Conservation (phyloP, 2,329 filamentous ascomycete genomes). For the Colletotrichum sp. region DNA sequence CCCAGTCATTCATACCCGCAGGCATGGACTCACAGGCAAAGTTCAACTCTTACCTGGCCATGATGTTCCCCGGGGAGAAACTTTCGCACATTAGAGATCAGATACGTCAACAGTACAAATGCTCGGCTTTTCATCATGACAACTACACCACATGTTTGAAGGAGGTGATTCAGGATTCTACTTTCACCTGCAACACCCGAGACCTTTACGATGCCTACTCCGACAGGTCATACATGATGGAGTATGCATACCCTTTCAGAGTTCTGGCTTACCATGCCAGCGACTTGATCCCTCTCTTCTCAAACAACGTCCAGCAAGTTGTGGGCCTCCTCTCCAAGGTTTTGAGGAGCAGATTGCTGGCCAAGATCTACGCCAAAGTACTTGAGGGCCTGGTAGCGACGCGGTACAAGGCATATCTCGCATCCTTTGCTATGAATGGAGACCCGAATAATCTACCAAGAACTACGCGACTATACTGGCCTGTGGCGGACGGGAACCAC, state of each 20-base stretch:
- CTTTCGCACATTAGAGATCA: constrained; percentile 26
- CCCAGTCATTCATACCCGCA: constrained; percentile 33
- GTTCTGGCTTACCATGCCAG: constrained; percentile 48
- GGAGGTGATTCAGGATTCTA: constrained; percentile 36
- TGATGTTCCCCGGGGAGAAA: constrained; percentile 34
- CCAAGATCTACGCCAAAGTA: constrained; percentile 35
- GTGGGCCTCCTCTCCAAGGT: not conserved
- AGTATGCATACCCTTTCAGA: constrained; percentile 28
- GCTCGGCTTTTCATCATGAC: not conserved
- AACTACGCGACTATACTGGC: constrained; percentile 15
- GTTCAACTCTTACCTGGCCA: constrained; percentile 34
- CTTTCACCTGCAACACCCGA: constrained; percentile 41
- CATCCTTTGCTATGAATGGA: constrained; percentile 42
- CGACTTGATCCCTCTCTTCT: constrained; percentile 47
- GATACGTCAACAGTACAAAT: not conserved
- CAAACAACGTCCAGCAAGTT: constrained; percentile 25
- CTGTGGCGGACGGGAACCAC: constrained; percentile 21
- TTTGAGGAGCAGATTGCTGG: constrained; percentile 27
- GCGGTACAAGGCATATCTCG: constrained; percentile 40
- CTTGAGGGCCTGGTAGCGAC: constrained; percentile 31
- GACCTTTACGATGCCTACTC: constrained; percentile 41
- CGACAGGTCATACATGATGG: constrained; percentile 26
- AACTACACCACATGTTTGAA: constrained; percentile 27
- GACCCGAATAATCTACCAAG: constrained; percentile 42
- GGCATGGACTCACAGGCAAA: constrained; percentile 32